Evolutionary conservation across 805 yeast genomes (phyloP), one percentile per base, ranked within the genome.

Genomic region (Ogataea kodamae): DNA sequence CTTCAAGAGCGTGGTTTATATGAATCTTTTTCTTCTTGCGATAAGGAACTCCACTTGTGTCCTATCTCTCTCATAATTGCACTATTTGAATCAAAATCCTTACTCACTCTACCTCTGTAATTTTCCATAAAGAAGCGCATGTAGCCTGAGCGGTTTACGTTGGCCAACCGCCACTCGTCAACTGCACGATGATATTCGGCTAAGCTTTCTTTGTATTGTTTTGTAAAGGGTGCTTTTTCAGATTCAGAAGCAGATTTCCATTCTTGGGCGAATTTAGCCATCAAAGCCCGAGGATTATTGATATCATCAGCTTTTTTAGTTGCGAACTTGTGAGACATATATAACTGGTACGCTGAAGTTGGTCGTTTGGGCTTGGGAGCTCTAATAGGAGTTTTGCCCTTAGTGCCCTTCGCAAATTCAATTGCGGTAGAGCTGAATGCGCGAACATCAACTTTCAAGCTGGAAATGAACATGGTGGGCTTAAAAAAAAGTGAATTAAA

Each of bases 91-190:
- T 30, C 39, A 8, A 37, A 36, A 7, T 52, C 33, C 1, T 31
- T 20, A 7, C 41, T 41, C n/a, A 33, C 30, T 6, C 46, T 20
- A 18, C 37, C 40, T 11, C 37, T 35, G 20, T 41, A 46, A 15
- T 40, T 37, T 5, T 30, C 35, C 28, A 44, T 42, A 26, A 48
- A 37, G 26, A 46, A 56, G 23, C 46, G 48, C 19, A 33, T 36
- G 39, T 52, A 56, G 14, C 50, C 52, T 6, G 46, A 26, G 7
- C 45, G 33, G 22, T 48, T 46, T 14, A 35, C 37, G 22, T 45
- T 50, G 22, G 52, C 52, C 6, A 27, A 40, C 13, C 40, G 43
- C 61, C 61, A 56, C 2, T 40, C 52, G 1, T 41, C 46, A 15
- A 45, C n/a, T 4, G 35, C 45, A 13, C 33, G 30, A 1, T 15